Percentiles rank a stretch among this genome's conserved stretches.
phyloP scores from a whole-genome alignment of 2,329 filamentous ascomycete species.

The Arthrinium phaeospermum region DNA sequence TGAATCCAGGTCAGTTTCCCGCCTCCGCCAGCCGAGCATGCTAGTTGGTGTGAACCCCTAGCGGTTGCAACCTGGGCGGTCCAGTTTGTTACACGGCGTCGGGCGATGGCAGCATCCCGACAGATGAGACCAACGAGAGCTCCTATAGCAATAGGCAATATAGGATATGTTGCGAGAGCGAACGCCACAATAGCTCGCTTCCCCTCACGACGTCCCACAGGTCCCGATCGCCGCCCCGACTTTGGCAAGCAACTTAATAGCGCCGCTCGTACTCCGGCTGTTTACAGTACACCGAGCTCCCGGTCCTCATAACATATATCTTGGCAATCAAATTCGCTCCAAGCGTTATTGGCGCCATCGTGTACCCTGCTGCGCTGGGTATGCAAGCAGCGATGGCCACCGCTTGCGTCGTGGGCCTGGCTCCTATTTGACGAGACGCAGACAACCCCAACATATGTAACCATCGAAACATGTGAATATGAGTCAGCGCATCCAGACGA shows the following conservation, averaged over 20 bases:
- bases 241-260: not conserved
- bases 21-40: not conserved
- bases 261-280: not conserved
- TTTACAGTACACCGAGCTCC: not conserved
- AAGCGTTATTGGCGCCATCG: not conserved
- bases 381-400: not conserved
- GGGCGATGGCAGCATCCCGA: conserved; percentile 5
- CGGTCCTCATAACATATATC: not conserved
- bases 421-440: not conserved
- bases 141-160: conserved; percentile 11
- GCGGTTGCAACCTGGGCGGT: not conserved
- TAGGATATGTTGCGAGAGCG: not conserved
- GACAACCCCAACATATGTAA: not conserved
- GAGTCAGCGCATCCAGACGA: not conserved
- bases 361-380: not conserved
- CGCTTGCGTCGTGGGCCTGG: not conserved
- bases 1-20: not conserved
- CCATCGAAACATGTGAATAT: conserved; percentile 2
- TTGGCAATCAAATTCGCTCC: not conserved
- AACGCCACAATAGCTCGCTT: conserved; percentile 9
- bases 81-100: not conserved
- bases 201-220: conserved; percentile 8
- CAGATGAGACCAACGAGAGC: conserved; percentile 16
- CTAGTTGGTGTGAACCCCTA: not conserved
- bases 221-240: not conserved